These are phyloP conservation scores for Paradendryphiella salina DNA, from an alignment of 2,329 filamentous ascomycete genomes.

Conservation along the genomic window DNA sequence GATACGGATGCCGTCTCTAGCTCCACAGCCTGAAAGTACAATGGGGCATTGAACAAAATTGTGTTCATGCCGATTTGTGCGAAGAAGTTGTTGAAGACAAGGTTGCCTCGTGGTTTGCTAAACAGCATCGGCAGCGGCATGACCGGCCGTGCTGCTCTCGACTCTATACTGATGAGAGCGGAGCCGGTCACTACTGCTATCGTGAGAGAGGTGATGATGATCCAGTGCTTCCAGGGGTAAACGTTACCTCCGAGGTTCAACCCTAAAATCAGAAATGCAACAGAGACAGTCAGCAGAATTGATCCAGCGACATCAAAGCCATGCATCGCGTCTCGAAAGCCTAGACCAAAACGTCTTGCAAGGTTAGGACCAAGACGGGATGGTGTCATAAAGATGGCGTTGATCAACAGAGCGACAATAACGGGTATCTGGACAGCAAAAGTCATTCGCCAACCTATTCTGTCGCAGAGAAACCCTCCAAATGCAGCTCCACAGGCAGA, in stretches of 20 bases:
- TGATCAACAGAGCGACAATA: slow-evolving; percentile 51
- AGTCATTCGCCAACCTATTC: slow-evolving; percentile 73
- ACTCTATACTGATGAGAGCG: slow-evolving; percentile 51
- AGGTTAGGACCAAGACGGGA: slow-evolving; percentile 52
- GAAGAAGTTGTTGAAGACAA: slow-evolving; percentile 59
- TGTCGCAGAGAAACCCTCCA: slow-evolving; percentile 70
- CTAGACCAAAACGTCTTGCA: slow-evolving; percentile 48
- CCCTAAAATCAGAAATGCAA: slow-evolving; percentile 55
- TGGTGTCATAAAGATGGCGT: slow-evolving; percentile 51
- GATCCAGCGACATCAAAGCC: slow-evolving; percentile 57
- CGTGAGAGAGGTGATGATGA: slow-evolving; percentile 54
- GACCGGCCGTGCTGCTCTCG: slow-evolving; percentile 48
- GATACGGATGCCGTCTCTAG: slow-evolving; percentile 67
- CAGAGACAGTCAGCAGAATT: slow-evolving; percentile 51
- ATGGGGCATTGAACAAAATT: slow-evolving; percentile 70
- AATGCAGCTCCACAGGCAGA: slow-evolving; percentile 64
- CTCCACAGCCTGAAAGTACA: slow-evolving; percentile 62
- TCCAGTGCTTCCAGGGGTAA: slow-evolving; percentile 55
- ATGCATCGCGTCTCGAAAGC: slow-evolving; percentile 50
- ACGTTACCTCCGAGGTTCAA: slow-evolving; percentile 59
- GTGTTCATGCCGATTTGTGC: slow-evolving; percentile 55
- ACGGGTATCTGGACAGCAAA: slow-evolving; percentile 59
- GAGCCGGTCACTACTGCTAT: slow-evolving; percentile 46
- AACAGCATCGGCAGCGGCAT: slow-evolving; percentile 56
- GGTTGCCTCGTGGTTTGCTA: slow-evolving; percentile 52